A percentile compares a stretch with the other conserved stretches of the same genome.
These are phyloP conservation scores for Cercospora zeae-maydis DNA, from an alignment of 2,329 filamentous ascomycete species.

Conservation along the genomic window DNA sequence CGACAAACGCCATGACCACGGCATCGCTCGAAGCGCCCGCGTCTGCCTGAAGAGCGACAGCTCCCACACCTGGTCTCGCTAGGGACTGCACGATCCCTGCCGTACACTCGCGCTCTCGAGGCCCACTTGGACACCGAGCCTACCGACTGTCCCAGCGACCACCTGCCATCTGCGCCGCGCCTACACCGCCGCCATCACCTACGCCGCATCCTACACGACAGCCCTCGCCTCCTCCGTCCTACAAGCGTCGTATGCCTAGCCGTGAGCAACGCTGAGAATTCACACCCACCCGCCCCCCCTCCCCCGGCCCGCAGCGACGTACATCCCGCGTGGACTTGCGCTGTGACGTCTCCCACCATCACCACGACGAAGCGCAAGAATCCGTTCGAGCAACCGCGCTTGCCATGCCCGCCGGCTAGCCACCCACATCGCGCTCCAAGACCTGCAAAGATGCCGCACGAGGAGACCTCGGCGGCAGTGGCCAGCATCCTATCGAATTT, in stretches of 20 bases:
- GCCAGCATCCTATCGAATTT: conserved; percentile 47
- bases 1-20: background rate
- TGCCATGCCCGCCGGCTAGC: conserved; percentile 22
- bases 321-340: conserved; percentile 18
- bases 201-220: background rate
- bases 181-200: conserved; percentile 4
- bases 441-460: conserved; percentile 28
- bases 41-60: background rate
- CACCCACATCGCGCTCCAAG: conserved; percentile 8
- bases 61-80: background rate
- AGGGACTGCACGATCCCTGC: background rate
- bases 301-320: background rate
- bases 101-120: background rate
- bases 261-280: background rate
- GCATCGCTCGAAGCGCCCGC: background rate
- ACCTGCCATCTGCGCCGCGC: background rate
- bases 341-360: conserved; percentile 15
- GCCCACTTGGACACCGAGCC: background rate
- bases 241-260: background rate
- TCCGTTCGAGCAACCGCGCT: conserved; percentile 15
- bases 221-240: background rate
- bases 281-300: background rate
- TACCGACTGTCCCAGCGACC: background rate
- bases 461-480: conserved; percentile 36
- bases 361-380: conserved; percentile 22